Base-by-base conservation (phyloP, 208 protist genomes). In the Leishmania guyanensis region DNA sequence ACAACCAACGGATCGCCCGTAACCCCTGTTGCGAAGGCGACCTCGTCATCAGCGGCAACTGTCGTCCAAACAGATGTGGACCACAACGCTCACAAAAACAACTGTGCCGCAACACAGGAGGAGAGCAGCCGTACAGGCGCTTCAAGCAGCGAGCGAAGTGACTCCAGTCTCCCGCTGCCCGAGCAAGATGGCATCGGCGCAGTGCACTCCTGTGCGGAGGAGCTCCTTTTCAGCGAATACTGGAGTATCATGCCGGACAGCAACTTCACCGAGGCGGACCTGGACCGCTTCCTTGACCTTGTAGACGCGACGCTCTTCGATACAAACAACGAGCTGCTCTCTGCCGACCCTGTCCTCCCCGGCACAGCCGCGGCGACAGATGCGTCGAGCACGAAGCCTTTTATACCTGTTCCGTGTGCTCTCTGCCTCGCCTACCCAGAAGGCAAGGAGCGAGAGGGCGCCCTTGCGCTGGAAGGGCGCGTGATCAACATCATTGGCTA, bases 401-500 rank as follows among this genome's bases (percentile, higher is more conserved):
- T 95, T 60, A 70, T 93, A 26, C 93, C 93, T 0, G 84, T 94
- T 5, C 93, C 93, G 22, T 97, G 93, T 81, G 93, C 91, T 14
- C 75, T 97, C 54, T 97, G 93, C 81, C 90, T 97, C 36, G 91
- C 88, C 54, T 97, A 94, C 82, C 89, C 89, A 2, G 87, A 92
- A 39, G 90, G 88, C 39, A 93, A 95, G 82, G 89, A 92, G 70
- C 90, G 93, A 9, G 78, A 82, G 16, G 91, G 91, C 54, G 90
- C 91, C 78, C 93, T 95, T 74, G 22, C 72, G 9, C 84, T 94
- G 70, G 85, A 89, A 29, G 93, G 93, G 1, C 87, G 93, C 3
- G 91, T 88, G 53, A 91, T 94, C 69, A 94, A 94, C 81, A 91
- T 97, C 62, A 97, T 97, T 79, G 93, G 93, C 20, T 95, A 92